phyloP scores from a whole-genome alignment of 179 eudicot genomes.

The Beta corolliflora region DNA sequence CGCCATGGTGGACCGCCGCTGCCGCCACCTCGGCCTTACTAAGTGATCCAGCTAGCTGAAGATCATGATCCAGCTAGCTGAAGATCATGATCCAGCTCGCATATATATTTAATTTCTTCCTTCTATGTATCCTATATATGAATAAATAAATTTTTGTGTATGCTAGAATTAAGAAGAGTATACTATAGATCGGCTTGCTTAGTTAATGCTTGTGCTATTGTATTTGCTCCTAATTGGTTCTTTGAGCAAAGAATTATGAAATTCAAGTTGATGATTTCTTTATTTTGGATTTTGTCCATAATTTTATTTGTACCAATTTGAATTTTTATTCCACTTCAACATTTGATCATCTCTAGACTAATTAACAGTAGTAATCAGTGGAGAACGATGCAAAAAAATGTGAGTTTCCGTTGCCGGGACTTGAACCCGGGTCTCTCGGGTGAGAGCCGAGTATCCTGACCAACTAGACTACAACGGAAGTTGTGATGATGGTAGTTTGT shows the following conservation, averaged over 20 bases:
- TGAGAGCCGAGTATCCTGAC: constrained; percentile 99
- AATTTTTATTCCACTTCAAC: too few relatives aligned
- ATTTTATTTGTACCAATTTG: not conserved
- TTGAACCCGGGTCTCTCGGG: constrained; percentile 99
- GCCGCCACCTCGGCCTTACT: constrained; percentile 30
- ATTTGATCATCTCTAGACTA: too few relatives aligned
- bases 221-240: too few relatives aligned
- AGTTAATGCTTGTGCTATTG: not conserved
- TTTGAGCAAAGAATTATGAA: not conserved
- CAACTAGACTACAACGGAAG: constrained; percentile 98
- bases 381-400: not conserved
- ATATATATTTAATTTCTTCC: too few relatives aligned
- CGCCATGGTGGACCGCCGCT: constrained; percentile 23
- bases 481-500: not conserved
- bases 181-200: not conserved
- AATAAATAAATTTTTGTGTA: constrained; percentile 12
- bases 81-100: too few relatives aligned
- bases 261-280: not conserved
- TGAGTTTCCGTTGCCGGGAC: constrained; percentile 89
- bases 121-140: not conserved
- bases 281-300: not conserved
- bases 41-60: not conserved
- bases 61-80: not conserved
- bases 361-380: too few relatives aligned
- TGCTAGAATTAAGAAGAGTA: not conserved